Evolutionary conservation across 2,329 filamentous ascomycete genomes (phyloP).

Genomic region (Penicillium sp.): DNA sequence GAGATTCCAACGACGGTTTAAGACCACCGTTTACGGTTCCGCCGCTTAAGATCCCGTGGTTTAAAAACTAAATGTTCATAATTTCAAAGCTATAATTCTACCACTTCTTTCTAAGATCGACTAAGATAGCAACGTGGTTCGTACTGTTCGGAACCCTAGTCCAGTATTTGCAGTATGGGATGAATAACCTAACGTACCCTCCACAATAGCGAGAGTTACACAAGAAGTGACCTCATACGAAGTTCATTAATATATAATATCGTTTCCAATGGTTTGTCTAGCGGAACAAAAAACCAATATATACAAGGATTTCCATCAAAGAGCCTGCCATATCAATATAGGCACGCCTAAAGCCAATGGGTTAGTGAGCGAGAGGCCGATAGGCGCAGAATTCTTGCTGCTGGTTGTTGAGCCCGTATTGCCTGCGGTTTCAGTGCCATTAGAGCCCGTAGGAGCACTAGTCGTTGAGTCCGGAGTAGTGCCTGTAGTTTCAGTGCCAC

Average conservation of each 20-base stretch:
- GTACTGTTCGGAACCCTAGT: no score
- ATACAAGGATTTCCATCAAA: constrained; percentile 5
- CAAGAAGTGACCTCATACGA: no score
- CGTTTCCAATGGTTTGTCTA: background rate
- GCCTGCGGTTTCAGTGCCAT: constrained; percentile 1
- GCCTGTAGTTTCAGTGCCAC: constrained; percentile 1
- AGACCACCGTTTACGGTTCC: no score
- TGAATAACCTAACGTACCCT: no score
- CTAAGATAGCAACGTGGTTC: no score
- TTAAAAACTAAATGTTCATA: no score
- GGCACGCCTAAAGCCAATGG: constrained; percentile 16
- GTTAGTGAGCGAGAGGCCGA: constrained; percentile 15
- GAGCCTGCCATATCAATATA: constrained; percentile 15
- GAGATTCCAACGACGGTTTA: no score
- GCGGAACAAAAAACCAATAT: background rate
- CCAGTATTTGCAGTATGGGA: no score
- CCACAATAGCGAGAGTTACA: no score
- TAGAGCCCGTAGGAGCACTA: constrained; percentile 4
- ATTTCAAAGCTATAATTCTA: no score
- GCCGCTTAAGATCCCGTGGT: no score
- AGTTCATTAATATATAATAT: background rate
- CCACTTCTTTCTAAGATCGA: no score
- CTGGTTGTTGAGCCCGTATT: constrained; percentile 11
- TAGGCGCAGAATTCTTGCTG: constrained; percentile 20
- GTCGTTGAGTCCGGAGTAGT: constrained; percentile 4